These are phyloP conservation scores for Biscogniauxia marginata DNA, from an alignment of 2,329 filamentous ascomycete species.

Conservation along the genomic window DNA sequence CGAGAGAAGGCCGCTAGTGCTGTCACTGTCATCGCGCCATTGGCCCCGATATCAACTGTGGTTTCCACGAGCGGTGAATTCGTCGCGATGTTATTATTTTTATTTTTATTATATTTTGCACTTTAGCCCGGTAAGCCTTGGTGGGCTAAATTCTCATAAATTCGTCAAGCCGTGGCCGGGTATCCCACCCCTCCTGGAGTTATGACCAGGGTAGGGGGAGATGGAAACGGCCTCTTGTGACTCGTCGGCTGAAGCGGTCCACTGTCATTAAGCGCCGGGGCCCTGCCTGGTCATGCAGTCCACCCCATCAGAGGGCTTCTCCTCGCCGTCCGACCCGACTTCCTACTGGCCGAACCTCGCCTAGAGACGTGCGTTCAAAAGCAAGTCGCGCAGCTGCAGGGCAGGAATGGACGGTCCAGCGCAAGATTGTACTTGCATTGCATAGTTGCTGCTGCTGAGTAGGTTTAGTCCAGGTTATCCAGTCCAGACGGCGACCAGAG, in stretches of 20 bases:
- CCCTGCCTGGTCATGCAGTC: constrained; percentile 50
- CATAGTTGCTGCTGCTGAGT: constrained; percentile 20
- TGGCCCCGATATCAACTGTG: no score
- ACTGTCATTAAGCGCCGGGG: constrained; percentile 55
- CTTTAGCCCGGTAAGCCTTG: no score
- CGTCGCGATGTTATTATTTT: no score
- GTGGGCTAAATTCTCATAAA: no score
- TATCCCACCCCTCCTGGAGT: constrained; percentile 9
- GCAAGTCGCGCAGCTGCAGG: constrained; percentile 40
- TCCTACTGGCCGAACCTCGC: constrained; percentile 27
- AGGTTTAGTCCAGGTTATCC: no score
- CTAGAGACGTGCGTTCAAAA: constrained; percentile 23
- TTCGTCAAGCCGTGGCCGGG: constrained; percentile 6
- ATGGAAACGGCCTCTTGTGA: constrained; percentile 30
- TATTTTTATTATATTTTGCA: no score
- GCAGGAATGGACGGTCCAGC: constrained; percentile 22
- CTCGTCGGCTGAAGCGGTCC: constrained; percentile 43
- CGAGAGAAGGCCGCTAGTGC: no score
- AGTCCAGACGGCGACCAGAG: no score
- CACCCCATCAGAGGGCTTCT: constrained; percentile 25
- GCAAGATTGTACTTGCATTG: constrained; percentile 16
- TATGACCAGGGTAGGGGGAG: constrained; percentile 13
- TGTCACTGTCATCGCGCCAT: no score
- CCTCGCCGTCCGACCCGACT: constrained; percentile 11
- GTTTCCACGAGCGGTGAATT: no score